Evolutionary conservation across 305 asterid genomes (phyloP).

Genomic region (Fraxinus sp.): DNA sequence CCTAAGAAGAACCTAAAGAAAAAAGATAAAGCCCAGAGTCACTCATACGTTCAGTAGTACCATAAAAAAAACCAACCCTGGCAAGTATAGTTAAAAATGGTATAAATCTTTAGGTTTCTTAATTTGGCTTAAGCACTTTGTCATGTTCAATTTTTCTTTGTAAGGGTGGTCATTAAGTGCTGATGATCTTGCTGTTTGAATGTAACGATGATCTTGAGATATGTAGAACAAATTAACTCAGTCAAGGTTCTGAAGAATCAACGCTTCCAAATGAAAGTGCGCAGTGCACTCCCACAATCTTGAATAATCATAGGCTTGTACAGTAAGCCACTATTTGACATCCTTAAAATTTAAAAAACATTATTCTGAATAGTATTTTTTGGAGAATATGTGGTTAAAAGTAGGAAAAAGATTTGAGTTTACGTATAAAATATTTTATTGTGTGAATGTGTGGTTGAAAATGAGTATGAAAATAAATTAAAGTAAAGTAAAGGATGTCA

Average conservation of each 20-base stretch:
- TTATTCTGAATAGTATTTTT: too few species aligned
- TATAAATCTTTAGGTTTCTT: not conserved
- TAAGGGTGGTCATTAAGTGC: not conserved
- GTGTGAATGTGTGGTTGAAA: too few species aligned
- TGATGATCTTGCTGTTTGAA: not conserved
- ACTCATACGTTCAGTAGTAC: not conserved
- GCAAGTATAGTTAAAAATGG: not conserved
- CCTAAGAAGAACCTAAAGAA: slow-evolving; percentile 82
- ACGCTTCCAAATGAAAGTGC: not conserved
- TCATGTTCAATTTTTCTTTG: not conserved
- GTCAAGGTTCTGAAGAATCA: not conserved
- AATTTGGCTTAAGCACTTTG: not conserved
- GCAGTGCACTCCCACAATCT: not conserved
- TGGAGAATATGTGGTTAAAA: too few species aligned
- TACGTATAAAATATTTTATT: too few species aligned
- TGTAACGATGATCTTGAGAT: not conserved
- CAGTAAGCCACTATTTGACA: too few species aligned
- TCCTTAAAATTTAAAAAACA: too few species aligned
- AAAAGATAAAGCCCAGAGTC: slow-evolving; percentile 19
- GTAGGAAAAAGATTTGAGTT: too few species aligned
- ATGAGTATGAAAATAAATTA: too few species aligned
- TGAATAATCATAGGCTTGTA: not conserved
- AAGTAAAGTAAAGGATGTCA: too few species aligned
- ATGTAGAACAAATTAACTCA: not conserved
- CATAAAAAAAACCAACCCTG: not conserved